Conservation (phyloP, 2,329 filamentous ascomycete species). For the Sporothrix dimorphospora region DNA sequence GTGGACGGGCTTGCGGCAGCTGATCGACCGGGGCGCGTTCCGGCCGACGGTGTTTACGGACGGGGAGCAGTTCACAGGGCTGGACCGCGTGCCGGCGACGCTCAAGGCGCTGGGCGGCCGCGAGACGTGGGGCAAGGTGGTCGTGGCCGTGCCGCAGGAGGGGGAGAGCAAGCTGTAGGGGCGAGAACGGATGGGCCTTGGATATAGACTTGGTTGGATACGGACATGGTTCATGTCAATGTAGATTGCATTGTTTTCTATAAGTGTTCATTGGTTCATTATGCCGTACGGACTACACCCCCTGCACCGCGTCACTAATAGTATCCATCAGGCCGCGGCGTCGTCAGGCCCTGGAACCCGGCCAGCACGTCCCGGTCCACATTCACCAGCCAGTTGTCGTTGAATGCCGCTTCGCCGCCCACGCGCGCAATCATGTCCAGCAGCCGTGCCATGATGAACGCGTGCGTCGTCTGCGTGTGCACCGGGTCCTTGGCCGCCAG, state of each 20-base stretch:
- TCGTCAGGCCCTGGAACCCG: slow-evolving; percentile 58
- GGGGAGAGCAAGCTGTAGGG: slow-evolving; percentile 58
- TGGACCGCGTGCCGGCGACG: slow-evolving; percentile 52
- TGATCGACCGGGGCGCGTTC: slow-evolving; percentile 80
- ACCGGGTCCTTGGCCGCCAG: slow-evolving; percentile 66
- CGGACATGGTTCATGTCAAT: neutral
- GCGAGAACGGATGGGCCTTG: neutral
- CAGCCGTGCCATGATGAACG: slow-evolving; percentile 66
- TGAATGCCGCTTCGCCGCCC: slow-evolving; percentile 69
- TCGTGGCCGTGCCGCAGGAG: slow-evolving; percentile 78
- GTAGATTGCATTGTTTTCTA: neutral
- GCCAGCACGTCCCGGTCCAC: slow-evolving; percentile 73
- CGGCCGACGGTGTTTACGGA: slow-evolving; percentile 81
- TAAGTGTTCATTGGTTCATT: slow-evolving; percentile 5
- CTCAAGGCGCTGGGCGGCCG: slow-evolving; percentile 63
- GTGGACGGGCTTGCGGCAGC: slow-evolving; percentile 78
- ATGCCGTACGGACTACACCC: neutral
- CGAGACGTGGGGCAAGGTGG: slow-evolving; percentile 95
- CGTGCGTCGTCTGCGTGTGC: slow-evolving; percentile 65
- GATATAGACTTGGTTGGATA: neutral
- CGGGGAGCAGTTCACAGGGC: slow-evolving; percentile 71
- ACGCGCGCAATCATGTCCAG: slow-evolving; percentile 59
- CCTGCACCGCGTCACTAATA: neutral
- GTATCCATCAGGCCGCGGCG: neutral
- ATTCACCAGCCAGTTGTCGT: slow-evolving; percentile 70